These are phyloP conservation scores for Albophoma yamanashiensis DNA, from an alignment of 2,329 filamentous ascomycete genomes.

Conservation along the genomic window DNA sequence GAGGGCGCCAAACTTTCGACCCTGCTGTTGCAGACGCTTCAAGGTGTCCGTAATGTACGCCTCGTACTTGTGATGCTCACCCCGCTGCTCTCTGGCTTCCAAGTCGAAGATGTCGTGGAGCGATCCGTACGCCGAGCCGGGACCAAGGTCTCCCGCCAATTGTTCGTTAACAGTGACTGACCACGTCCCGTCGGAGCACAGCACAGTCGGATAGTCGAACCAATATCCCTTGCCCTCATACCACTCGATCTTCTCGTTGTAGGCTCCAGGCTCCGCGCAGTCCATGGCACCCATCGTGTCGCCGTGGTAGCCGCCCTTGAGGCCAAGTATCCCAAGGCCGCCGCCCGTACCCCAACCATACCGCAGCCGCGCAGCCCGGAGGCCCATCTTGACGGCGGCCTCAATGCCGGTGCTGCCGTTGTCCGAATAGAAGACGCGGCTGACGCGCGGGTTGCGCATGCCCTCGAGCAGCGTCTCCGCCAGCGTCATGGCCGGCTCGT, in stretches of 20 bases:
- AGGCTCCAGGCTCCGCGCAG: slow-evolving; percentile 64
- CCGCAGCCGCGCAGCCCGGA: slow-evolving; percentile 55
- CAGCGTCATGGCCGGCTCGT: slow-evolving; percentile 63
- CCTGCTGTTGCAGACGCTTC: slow-evolving; percentile 38
- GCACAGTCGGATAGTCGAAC: slow-evolving; percentile 69
- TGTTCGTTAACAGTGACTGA: slow-evolving; percentile 43
- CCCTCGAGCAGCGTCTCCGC: slow-evolving; percentile 52
- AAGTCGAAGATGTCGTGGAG: slow-evolving; percentile 53
- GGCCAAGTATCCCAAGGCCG: slow-evolving; percentile 57
- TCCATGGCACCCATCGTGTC: slow-evolving; percentile 89
- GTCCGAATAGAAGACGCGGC: slow-evolving; percentile 71
- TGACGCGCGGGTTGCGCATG: slow-evolving; percentile 53
- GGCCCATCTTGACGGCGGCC: slow-evolving; percentile 76
- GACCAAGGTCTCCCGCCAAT: slow-evolving; percentile 34
- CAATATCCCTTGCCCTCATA: slow-evolving; percentile 69
- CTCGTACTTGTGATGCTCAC: slow-evolving; percentile 42
- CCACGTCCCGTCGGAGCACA: slow-evolving; percentile 58
- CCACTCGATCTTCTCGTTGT: slow-evolving; percentile 79
- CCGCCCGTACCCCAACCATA: slow-evolving; percentile 53
- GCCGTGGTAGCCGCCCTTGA: slow-evolving; percentile 76
- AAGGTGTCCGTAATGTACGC: slow-evolving; percentile 47
- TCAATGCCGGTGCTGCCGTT: slow-evolving; percentile 78
- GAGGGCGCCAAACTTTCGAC: slow-evolving; percentile 62
- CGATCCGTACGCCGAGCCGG: slow-evolving; percentile 30
- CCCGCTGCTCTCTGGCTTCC: slow-evolving; percentile 30